Percentiles rank a stretch among this genome's conserved stretches.
Evolutionary conservation across 305 asterid species (phyloP).

Genomic region (Striga hermonthica): DNA sequence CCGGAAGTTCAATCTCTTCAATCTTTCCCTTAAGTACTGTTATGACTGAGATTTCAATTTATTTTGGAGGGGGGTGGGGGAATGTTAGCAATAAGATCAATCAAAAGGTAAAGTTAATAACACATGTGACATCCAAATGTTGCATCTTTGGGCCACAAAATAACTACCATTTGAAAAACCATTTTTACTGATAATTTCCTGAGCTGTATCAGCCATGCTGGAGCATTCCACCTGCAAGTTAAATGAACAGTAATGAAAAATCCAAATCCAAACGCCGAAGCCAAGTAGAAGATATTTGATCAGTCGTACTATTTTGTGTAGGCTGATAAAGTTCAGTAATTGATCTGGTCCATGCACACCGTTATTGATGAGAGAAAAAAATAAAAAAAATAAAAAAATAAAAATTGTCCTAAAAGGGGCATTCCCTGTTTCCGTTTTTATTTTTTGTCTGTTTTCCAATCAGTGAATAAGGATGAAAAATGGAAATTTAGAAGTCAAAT

Average conservation of each 20-base stretch:
- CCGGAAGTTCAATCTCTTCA: constrained; percentile 96
- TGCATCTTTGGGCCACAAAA: no score
- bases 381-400: no score
- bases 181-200: constrained; percentile 69
- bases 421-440: no score
- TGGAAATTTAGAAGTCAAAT: no score
- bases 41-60: constrained; percentile 48
- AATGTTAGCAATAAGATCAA: background rate
- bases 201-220: constrained; percentile 88
- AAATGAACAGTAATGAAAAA: constrained; percentile 17
- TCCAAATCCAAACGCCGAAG: constrained; percentile 14
- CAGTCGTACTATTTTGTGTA: no score
- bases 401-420: no score
- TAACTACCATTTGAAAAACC: constrained; percentile 71
- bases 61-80: background rate
- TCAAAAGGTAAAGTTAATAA: no score
- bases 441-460: no score
- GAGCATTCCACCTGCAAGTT: constrained; percentile 88
- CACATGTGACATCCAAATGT: no score
- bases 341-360: background rate
- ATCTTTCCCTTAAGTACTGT: constrained; percentile 91
- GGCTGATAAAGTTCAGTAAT: no score
- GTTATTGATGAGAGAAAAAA: background rate
- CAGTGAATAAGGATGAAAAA: no score
- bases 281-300: background rate